Conservation (phyloP, 2,329 filamentous ascomycete genomes). For the Clarireedia homoeocarpa region DNA sequence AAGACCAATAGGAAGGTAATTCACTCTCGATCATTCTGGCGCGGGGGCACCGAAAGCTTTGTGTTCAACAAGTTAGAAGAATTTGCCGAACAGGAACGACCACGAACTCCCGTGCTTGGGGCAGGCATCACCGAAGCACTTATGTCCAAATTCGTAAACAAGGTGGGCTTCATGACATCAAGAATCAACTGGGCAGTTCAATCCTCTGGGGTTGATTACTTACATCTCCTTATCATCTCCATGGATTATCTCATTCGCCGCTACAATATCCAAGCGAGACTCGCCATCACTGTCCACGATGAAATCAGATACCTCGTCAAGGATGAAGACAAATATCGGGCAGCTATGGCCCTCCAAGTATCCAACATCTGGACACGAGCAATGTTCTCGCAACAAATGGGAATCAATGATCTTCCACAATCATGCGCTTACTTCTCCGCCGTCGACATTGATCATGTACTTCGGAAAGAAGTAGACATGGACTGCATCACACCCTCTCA, state of each 20-base stretch:
- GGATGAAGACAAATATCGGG: conserved; percentile 76
- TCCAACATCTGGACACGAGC: conserved; percentile 94
- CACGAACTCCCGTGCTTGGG: conserved; percentile 83
- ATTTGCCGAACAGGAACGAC: conserved; percentile 89
- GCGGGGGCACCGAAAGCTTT: conserved; percentile 91
- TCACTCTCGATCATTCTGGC: conserved; percentile 76
- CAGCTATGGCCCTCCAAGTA: conserved; percentile 87
- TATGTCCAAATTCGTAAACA: conserved; percentile 79
- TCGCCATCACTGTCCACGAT: conserved; percentile 93
- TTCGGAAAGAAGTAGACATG: conserved; percentile 98
- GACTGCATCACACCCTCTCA: conserved; percentile 91
- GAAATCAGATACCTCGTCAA: conserved; percentile 92
- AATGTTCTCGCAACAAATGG: conserved; percentile 96
- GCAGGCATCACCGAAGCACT: conserved; percentile 95
- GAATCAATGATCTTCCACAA: conserved; percentile 90
- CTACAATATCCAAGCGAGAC: conserved; percentile 76
- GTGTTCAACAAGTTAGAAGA: conserved; percentile 98
- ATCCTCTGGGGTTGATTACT: conserved; percentile 92
- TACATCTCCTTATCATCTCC: conserved; percentile 83
- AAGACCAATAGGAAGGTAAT: conserved; percentile 71
- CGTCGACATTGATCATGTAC: conserved; percentile 86
- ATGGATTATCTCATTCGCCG: conserved; percentile 91
- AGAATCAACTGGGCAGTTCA: conserved; percentile 99
- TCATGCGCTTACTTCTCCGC: conserved; percentile 93
- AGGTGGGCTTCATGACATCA: conserved; percentile 87